Evolutionary conservation across 2,329 filamentous ascomycete genomes (phyloP).

Genomic region (Diaporthe sp.): DNA sequence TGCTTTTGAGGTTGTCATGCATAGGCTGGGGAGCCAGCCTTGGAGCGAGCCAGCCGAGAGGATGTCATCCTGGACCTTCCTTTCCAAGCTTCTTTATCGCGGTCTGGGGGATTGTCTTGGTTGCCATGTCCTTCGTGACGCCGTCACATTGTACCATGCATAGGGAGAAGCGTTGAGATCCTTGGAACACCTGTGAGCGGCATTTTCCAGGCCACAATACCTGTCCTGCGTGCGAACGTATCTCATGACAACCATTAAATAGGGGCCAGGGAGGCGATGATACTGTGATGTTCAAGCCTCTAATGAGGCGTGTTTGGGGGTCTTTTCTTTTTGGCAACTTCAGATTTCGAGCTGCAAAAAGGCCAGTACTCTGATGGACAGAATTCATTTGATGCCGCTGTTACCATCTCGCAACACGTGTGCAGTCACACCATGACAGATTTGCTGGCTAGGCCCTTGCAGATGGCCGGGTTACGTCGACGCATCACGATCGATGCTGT

Average conservation of each 20-base stretch:
- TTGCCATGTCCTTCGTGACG: background rate
- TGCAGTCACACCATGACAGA: background rate
- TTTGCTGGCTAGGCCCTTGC: background rate
- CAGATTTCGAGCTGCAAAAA: background rate
- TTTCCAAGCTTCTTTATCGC: background rate
- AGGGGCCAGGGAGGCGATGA: background rate
- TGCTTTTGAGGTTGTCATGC: background rate
- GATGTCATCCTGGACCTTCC: background rate
- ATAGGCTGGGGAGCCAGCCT: constrained; percentile 9
- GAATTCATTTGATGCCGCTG: background rate
- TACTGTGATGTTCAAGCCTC: background rate
- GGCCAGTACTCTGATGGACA: background rate
- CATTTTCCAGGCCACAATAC: background rate
- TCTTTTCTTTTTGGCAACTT: background rate
- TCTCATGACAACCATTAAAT: background rate
- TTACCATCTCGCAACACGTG: background rate
- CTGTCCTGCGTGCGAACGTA: background rate
- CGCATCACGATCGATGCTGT: background rate
- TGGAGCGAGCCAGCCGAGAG: background rate
- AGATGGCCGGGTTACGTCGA: background rate
- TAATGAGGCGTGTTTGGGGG: background rate
- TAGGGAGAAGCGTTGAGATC: background rate
- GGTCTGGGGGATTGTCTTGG: background rate
- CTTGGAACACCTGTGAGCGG: background rate
- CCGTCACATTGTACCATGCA: background rate